A percentile compares a stretch with the other conserved stretches of the same genome.
These are phyloP conservation scores for Chloris gayana DNA, from an alignment of 176 grass and related monocot species.

Conservation along the genomic window DNA sequence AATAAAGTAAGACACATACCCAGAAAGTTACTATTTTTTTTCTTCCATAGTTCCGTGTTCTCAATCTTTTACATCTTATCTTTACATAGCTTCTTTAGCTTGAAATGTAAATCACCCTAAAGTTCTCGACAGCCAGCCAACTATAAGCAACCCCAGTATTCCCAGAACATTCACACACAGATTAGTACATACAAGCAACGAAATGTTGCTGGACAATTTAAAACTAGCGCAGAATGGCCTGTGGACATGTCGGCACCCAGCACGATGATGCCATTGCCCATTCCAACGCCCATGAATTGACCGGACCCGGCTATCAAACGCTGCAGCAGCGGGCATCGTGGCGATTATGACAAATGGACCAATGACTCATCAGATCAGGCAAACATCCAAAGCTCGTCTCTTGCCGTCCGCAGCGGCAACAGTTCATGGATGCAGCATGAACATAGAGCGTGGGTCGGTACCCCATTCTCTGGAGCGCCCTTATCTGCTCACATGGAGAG, in stretches of 20 bases:
- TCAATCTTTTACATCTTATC: neutral
- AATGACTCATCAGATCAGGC: slow-evolving; percentile 31
- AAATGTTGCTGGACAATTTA: neutral
- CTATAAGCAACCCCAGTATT: neutral
- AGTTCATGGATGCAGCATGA: slow-evolving; percentile 34
- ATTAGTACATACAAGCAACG: neutral
- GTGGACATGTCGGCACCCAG: slow-evolving; percentile 11
- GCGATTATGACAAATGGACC: neutral
- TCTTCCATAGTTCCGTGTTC: neutral
- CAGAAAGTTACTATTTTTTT: neutral
- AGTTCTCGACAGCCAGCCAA: neutral
- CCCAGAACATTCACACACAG: neutral
- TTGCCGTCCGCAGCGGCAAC: slow-evolving; percentile 13
- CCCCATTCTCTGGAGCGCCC: slow-evolving; percentile 28
- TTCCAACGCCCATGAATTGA: slow-evolving; percentile 14
- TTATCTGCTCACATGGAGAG: slow-evolving; percentile 47
- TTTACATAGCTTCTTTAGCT: neutral
- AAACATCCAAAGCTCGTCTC: slow-evolving; percentile 19
- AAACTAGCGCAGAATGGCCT: neutral
- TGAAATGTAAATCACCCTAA: neutral
- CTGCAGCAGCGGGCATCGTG: neutral
- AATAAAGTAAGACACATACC: neutral
- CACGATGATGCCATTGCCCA: neutral
- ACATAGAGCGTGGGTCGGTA: slow-evolving; percentile 36
- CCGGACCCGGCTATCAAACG: slow-evolving; percentile 16